Evolutionary conservation across 345 rosid genomes (phyloP).

Genomic region (Sisymbrium irio): DNA sequence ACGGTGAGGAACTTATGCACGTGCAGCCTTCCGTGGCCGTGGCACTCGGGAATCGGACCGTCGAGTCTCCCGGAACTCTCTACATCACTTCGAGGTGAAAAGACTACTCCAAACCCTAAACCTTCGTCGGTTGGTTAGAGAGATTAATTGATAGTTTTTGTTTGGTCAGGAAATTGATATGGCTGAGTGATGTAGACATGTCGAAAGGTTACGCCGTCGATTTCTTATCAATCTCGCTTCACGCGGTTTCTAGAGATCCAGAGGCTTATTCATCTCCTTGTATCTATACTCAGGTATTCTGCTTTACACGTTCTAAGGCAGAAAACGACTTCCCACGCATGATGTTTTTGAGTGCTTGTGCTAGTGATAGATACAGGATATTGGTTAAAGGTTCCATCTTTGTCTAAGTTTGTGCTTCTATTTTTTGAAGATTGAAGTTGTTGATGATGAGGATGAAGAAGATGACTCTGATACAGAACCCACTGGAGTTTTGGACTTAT

Average conservation of each 20-base stretch:
- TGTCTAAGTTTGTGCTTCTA: not conserved
- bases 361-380: no score
- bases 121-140: not conserved
- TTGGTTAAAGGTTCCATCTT: not conserved
- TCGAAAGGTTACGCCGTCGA: constrained; percentile 79
- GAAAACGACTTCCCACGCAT: not conserved
- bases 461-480: constrained; percentile 65
- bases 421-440: constrained; percentile 66
- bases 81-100: constrained; percentile 70
- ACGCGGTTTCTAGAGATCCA: constrained; percentile 88
- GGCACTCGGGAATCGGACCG: constrained; percentile 57
- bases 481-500: constrained; percentile 49
- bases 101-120: not conserved
- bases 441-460: constrained; percentile 58
- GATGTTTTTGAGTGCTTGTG: not conserved
- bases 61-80: constrained; percentile 81
- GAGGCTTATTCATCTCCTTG: constrained; percentile 87
- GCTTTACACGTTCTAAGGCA: not conserved
- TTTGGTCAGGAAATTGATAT: constrained; percentile 62
- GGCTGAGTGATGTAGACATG: constrained; percentile 79
- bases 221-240: constrained; percentile 81
- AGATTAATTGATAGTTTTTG: not conserved
- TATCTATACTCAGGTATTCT: constrained; percentile 72
- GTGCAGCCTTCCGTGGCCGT: constrained; percentile 73
- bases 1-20: constrained; percentile 80